Percentiles rank a stretch among this genome's conserved stretches.
Evolutionary conservation across 208 protist genomes (phyloP).

Genomic region (Leishmania aethiopica): DNA sequence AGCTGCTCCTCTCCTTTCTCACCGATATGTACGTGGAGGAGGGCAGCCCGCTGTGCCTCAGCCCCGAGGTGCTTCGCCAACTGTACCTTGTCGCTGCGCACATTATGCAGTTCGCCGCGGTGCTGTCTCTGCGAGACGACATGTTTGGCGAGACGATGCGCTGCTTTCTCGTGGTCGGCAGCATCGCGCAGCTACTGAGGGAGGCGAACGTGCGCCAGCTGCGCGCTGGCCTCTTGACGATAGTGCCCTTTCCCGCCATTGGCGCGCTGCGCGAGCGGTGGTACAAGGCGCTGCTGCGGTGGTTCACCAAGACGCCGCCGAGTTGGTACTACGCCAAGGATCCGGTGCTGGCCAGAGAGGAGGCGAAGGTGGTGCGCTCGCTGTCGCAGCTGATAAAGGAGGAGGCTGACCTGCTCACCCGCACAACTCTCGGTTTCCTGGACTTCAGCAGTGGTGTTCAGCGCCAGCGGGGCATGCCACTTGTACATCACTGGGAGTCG

Average conservation of each 20-base stretch:
- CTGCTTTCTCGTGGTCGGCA: conserved; percentile 60
- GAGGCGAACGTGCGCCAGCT: conserved; percentile 60
- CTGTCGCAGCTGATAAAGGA: conserved; percentile 57
- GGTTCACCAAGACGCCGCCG: conserved; percentile 80
- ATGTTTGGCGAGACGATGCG: conserved; percentile 87
- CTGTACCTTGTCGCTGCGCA: conserved; percentile 57
- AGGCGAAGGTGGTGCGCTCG: conserved; percentile 54
- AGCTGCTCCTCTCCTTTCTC: conserved; percentile 74
- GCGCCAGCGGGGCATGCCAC: not conserved
- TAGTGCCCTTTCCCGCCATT: conserved; percentile 68
- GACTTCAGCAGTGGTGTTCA: conserved; percentile 52
- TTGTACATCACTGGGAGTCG: conserved; percentile 24
- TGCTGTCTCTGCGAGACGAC: conserved; percentile 71
- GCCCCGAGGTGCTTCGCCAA: conserved; percentile 54
- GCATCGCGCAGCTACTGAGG: conserved; percentile 56
- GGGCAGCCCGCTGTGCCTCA: conserved; percentile 48
- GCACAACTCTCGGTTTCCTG: conserved; percentile 56
- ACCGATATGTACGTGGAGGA: conserved; percentile 60
- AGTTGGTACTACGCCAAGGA: conserved; percentile 81
- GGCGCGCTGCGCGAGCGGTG: conserved; percentile 72
- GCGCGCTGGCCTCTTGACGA: conserved; percentile 30
- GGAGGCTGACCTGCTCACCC: conserved; percentile 38
- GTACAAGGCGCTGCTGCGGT: conserved; percentile 78
- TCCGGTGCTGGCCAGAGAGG: conserved; percentile 43
- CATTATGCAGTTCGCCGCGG: conserved; percentile 51